Evolutionary conservation across 768 basidiomycete species (phyloP).

Genomic region (Auricularia auricula-judae): DNA sequence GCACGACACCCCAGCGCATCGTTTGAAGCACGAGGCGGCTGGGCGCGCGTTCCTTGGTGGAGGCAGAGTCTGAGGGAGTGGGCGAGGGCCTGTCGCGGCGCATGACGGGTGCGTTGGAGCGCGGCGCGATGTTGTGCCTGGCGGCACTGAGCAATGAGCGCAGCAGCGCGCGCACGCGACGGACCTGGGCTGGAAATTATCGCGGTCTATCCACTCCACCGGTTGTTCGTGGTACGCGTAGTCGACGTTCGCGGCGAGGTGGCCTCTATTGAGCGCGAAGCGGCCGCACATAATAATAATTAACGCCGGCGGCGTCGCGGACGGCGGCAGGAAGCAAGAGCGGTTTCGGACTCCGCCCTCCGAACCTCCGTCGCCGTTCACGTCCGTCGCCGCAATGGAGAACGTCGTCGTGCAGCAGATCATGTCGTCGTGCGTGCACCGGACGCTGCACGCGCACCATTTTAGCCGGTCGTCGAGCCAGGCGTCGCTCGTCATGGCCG

Average conservation of each 20-base stretch:
- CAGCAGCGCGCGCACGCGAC: background rate
- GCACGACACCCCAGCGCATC: constrained; percentile 87
- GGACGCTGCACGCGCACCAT: constrained; percentile 64
- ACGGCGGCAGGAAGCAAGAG: constrained; percentile 22
- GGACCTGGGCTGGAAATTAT: constrained; percentile 37
- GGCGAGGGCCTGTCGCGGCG: constrained; percentile 27
- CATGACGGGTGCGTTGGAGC: constrained; percentile 66
- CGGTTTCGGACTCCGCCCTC: background rate
- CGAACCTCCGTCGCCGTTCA: background rate
- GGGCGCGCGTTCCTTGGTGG: background rate
- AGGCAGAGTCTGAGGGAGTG: constrained; percentile 6
- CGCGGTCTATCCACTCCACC: constrained; percentile 50
- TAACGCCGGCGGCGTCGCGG: constrained; percentile 40
- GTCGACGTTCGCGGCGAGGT: background rate
- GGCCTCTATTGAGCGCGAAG: constrained; percentile 30
- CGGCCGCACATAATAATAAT: constrained; percentile 47
- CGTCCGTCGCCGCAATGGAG: background rate
- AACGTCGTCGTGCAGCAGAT: background rate
- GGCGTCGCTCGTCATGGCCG: constrained; percentile 59
- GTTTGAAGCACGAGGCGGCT: constrained; percentile 52
- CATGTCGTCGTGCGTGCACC: background rate
- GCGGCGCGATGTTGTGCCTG: constrained; percentile 79
- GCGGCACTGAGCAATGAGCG: background rate
- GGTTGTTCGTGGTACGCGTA: constrained; percentile 25
- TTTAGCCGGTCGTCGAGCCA: constrained; percentile 70